phyloP scores from a whole-genome alignment of 2,329 filamentous ascomycete species.

The Dactylellina parvicollis region DNA sequence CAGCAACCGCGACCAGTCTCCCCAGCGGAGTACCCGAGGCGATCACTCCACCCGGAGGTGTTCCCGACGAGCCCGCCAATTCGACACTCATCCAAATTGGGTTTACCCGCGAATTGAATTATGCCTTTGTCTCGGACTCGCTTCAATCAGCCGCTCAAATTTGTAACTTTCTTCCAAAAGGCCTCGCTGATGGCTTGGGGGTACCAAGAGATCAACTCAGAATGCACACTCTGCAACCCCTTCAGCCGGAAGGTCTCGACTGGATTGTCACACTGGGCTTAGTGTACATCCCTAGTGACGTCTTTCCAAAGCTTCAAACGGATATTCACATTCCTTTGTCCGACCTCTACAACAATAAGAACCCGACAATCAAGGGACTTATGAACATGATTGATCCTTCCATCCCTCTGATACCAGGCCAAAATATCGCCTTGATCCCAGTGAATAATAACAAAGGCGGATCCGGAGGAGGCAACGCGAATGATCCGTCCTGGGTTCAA shows the following conservation, averaged over 20 bases:
- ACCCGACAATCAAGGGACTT: slow-evolving; percentile 74
- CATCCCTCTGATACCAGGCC: slow-evolving; percentile 72
- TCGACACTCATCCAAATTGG: slow-evolving; percentile 82
- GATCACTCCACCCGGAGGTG: slow-evolving; percentile 75
- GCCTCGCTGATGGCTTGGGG: slow-evolving; percentile 73
- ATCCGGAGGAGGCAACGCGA: slow-evolving; percentile 60
- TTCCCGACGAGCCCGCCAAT: slow-evolving; percentile 69
- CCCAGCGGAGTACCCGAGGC: slow-evolving; percentile 76
- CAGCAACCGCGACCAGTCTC: slow-evolving; percentile 67
- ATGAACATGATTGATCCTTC: slow-evolving; percentile 84
- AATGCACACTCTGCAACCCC: slow-evolving; percentile 78
- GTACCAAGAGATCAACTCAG: slow-evolving; percentile 66
- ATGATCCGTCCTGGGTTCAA: slow-evolving; percentile 56
- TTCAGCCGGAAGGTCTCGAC: slow-evolving; percentile 75
- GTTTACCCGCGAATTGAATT: slow-evolving; percentile 83
- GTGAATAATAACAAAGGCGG: slow-evolving; percentile 61
- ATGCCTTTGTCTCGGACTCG: slow-evolving; percentile 78
- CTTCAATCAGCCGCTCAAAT: slow-evolving; percentile 82
- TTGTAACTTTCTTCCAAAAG: slow-evolving; percentile 78
- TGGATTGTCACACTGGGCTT: slow-evolving; percentile 85
- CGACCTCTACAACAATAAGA: slow-evolving; percentile 76
- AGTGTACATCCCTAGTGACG: slow-evolving; percentile 76
- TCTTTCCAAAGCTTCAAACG: slow-evolving; percentile 74
- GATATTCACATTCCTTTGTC: slow-evolving; percentile 78
- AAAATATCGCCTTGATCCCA: slow-evolving; percentile 60